Evolutionary conservation across 805 yeast genomes (phyloP).

Genomic region (Komagataella populi): DNA sequence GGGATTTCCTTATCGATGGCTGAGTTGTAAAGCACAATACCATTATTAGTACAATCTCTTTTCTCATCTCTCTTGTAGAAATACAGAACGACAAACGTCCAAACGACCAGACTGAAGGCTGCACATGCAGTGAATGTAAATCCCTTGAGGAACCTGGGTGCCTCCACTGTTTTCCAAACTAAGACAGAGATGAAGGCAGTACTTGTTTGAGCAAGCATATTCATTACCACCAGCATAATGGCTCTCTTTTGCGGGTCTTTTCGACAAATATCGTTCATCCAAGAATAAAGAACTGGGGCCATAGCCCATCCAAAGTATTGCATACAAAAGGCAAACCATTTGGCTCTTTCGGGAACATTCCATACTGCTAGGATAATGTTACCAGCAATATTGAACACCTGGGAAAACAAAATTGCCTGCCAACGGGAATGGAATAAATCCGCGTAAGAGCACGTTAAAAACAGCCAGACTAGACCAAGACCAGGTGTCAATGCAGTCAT

Average conservation of each 20-base stretch:
- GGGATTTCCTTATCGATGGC: conserved; percentile 2
- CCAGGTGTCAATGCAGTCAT: conserved; percentile 33
- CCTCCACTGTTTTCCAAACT: conserved; percentile 35
- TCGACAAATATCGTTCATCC: conserved; percentile 45
- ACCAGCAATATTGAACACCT: conserved; percentile 35
- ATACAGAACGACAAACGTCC: conserved; percentile 6
- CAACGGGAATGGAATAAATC: conserved; percentile 16
- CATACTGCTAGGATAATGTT: conserved; percentile 43
- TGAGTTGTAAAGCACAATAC: conserved; percentile 32
- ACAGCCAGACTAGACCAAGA: conserved; percentile 25
- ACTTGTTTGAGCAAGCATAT: conserved; percentile 30
- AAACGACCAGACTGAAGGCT: conserved; percentile 20
- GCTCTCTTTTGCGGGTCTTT: conserved; percentile 43
- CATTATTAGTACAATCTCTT: conserved; percentile 28
- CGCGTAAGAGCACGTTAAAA: conserved; percentile 21
- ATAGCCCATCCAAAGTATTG: conserved; percentile 52
- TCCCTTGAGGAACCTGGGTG: conserved; percentile 43
- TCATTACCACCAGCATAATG: conserved; percentile 40
- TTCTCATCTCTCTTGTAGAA: conserved; percentile 42
- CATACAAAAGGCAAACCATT: conserved; percentile 51
- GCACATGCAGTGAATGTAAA: conserved; percentile 30
- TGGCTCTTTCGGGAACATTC: conserved; percentile 40
- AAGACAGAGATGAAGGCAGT: conserved; percentile 25
- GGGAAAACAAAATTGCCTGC: conserved; percentile 1
- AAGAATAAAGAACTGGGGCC: conserved; percentile 47